Evolutionary conservation across 192 early-diverging fungal genomes (phyloP), one percentile per base, ranked within the genome.

Genomic region (Dissophora ornata): DNA sequence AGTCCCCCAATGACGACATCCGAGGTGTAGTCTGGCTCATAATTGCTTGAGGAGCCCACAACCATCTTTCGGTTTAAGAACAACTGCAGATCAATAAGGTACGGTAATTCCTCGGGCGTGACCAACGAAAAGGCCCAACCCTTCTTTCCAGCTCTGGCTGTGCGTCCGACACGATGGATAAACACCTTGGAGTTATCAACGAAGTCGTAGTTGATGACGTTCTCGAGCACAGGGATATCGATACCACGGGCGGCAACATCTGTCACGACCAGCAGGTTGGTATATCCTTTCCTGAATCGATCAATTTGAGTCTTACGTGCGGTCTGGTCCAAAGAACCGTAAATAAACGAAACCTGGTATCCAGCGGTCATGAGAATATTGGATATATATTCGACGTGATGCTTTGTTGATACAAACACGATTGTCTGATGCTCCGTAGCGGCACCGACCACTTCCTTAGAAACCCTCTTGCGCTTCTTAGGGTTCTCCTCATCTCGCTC

Each of bases 161-260:
- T 92, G 86, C 98, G 90, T 53, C 98, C 98, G 16, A 97, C 96
- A 61, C 97, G 90, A 84, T 99, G 97, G 34, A 99, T 87, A 88
- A 99, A 96, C 12, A 97, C 90, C 71, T 99, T 99, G 71, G 91
- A 89, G 24, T 90, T 87, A 38, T 92, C 90, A 12, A 96, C 90
- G 82, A 98, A 99, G 57, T 98, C 94, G 67, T 95, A 97, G 80
- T 99, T 98, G 83, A 99, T 86, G 42, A 99, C 97, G 71, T 98
- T 95, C 74, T 97, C 96, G 12, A 99, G 81, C 28, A 97, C 90
- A 36, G 97, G 97, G 38, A 99, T 95, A 87, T 99, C 97, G 63
- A 99, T 95, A 92, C 97, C 97, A 85, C 96, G 92, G 9, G 96
- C 95, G n/a, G 97, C 97, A 11, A 99, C 93, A 80, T 98, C 97